Base-by-base conservation (phyloP, 108 stramenopile genomes). In the Cyclostephanos tholiformis region DNA sequence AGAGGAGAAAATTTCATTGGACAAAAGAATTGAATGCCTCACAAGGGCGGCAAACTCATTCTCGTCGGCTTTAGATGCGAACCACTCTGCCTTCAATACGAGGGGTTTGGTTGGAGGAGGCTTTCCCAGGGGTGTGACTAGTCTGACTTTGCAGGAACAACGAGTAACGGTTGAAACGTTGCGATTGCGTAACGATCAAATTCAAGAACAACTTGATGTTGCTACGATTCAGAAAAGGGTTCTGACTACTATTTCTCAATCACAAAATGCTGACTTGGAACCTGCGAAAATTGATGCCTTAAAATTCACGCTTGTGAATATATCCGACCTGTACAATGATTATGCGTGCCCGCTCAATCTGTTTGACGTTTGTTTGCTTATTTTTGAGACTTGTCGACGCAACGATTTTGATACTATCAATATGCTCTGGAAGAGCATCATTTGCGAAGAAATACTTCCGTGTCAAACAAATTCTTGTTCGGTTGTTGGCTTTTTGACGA, bases 311-410 rank as follows among this genome's bases (percentile, higher is more conserved):
- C 79, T 96, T 22, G 63, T 92, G 52, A 69, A 75, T 49, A 85
- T 87, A 12, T 86, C 87, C 8, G 85, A 85, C 19, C 65, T 96
- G 13, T 91, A 91, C 84, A 96, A 94, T 65, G 86, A 89, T 11
- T 92, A 84, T 76, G 85, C 91, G 11, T 76, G 73, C 9, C 77
- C 78, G 0, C 73, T 89, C 55, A 80, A 84, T 61, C 82, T 94
- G 27, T 92, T 83, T 68, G 92, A 93, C 61, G 65, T 85, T 32
- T 96, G 93, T 48, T 71, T 96, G 63, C 59, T 84, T 2, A 77
- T 96, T 29, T 75, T 94, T 20, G 84, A 88, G 44, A 81, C 82
- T 10, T 93, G 93, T 51, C 70, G 72, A 11, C 69, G 80, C 63
- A 66, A 84, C 30, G 85, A 96, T 43, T 46, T 26, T 10, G 70